Conservation (phyloP, 2,329 filamentous ascomycete species). For the Fusarium concolor region DNA sequence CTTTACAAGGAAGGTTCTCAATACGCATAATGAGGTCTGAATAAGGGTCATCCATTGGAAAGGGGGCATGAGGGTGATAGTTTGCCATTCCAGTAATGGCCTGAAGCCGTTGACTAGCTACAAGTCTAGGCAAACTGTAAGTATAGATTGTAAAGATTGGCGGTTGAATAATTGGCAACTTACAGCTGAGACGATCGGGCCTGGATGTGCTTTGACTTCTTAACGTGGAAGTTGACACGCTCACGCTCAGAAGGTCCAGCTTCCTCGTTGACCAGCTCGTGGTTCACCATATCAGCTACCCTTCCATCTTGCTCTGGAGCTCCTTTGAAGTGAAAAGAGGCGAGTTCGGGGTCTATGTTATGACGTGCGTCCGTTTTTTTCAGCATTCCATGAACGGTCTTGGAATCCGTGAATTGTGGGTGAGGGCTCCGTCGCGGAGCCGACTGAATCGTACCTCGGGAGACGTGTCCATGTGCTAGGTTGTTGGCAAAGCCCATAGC, state of each 20-base stretch:
- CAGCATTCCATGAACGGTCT: conserved; percentile 23
- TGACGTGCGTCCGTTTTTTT: conserved; percentile 1
- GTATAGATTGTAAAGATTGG: neutral
- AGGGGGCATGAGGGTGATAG: conserved; percentile 4
- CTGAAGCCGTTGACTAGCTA: conserved; percentile 34
- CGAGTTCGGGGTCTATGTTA: conserved; percentile 16
- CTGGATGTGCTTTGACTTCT: conserved; percentile 10
- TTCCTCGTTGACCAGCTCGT: conserved; percentile 3
- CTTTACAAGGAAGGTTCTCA: neutral
- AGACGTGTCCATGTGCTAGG: neutral
- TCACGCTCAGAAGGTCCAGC: neutral
- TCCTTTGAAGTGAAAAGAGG: neutral
- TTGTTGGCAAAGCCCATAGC: conserved; percentile 31
- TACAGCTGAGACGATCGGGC: conserved; percentile 14
- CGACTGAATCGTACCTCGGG: neutral
- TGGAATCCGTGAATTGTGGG: neutral
- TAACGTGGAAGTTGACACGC: neutral
- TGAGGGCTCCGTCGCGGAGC: neutral
- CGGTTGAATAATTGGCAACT: neutral
- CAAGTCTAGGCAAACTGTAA: conserved; percentile 15
- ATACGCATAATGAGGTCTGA: conserved; percentile 13
- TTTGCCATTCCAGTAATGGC: conserved; percentile 30
- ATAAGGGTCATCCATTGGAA: neutral
- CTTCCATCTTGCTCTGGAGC: neutral
- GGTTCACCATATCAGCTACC: neutral